Evolutionary conservation across 2,329 filamentous ascomycete species (phyloP).

Genomic region (Aspergillus sp.): DNA sequence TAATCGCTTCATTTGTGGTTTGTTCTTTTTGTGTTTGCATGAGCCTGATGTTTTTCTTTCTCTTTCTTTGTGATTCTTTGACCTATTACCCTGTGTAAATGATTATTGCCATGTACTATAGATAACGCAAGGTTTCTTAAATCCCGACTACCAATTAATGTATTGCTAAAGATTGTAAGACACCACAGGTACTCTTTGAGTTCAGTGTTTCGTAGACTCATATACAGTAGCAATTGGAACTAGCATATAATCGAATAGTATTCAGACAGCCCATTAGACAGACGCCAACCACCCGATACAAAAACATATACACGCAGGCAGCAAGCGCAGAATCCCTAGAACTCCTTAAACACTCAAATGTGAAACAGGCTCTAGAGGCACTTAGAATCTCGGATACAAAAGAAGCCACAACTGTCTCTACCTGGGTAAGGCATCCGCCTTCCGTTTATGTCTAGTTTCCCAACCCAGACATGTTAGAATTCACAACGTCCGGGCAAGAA

Average conservation of each 20-base stretch:
- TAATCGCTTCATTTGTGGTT: slow-evolving; percentile 6
- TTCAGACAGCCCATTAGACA: not conserved
- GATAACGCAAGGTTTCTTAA: slow-evolving; percentile 7
- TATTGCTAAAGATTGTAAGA: slow-evolving; percentile 12
- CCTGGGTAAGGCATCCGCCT: too few relatives aligned
- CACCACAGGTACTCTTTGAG: not conserved
- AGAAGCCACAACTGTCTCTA: too few relatives aligned
- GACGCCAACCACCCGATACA: not conserved
- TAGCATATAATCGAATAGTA: not conserved
- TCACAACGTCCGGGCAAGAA: slow-evolving; percentile 7
- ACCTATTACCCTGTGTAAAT: slow-evolving; percentile 17
- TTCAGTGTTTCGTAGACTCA: not conserved
- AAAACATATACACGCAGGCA: not conserved
- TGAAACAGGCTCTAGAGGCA: too few relatives aligned
- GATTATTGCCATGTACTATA: slow-evolving; percentile 20
- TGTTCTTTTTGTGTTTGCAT: slow-evolving; percentile 15
- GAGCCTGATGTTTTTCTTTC: slow-evolving; percentile 4
- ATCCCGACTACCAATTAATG: not conserved
- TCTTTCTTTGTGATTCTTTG: slow-evolving; percentile 7
- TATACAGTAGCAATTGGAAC: not conserved
- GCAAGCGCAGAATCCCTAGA: not conserved
- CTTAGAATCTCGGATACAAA: too few relatives aligned
- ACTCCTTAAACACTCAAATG: too few relatives aligned
- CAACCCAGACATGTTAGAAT: slow-evolving; percentile 8
- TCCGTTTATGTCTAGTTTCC: not conserved